Base-by-base conservation (phyloP, 495 filamentous ascomycete species). In the Neurospora sp. region DNA sequence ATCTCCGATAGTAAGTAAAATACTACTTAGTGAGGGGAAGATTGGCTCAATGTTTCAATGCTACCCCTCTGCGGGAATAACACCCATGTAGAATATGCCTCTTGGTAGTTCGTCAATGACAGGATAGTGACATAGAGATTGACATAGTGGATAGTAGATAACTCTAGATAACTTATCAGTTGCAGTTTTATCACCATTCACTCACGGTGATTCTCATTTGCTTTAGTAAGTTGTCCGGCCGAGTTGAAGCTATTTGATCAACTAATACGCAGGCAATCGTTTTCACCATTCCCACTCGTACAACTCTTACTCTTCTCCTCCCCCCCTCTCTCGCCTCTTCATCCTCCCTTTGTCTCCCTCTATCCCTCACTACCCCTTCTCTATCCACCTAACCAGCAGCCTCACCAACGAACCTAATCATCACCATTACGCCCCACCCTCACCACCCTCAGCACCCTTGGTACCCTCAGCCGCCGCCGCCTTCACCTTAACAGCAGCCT, bases 401-500 rank as follows among this genome's bases (percentile, higher is more conserved):
- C 42, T 42, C 41, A 42, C 40, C 14, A 42, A 42, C 5, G 4
- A 7, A 18, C 14, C 41, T 20, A 45, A n/a, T 8, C 47, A 59
- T 4, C 20, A 27, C n/a, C 20, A 4, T 10, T 20, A 7, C 3
- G 4, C 47, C 22, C n/a, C 47, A 12, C 47, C 9, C 10, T 27
- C 53, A 16, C 27, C 0, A 37, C 35, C 31, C 31, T 35, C 3
- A 31, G 2, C 27, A 31, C 27, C 27, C 27, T 27, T 27, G 31
- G 31, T 4, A 35, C 31, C 31, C 35, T 35, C 53, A 6, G 27
- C 27, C 27, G 27, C 27, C 27, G 5, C 3, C 12, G 14, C 53
- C 47, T 59, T 59, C 20, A 22, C 22, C 27, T 35, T 65, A 18
- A 18, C 27, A 37, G 76, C 78, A 10, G 80, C 82, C 73, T 87